Evolutionary conservation across 192 early-diverging fungal species (phyloP), one percentile per base, ranked within the genome.

Genomic region (Coemansia nantahalensis): DNA sequence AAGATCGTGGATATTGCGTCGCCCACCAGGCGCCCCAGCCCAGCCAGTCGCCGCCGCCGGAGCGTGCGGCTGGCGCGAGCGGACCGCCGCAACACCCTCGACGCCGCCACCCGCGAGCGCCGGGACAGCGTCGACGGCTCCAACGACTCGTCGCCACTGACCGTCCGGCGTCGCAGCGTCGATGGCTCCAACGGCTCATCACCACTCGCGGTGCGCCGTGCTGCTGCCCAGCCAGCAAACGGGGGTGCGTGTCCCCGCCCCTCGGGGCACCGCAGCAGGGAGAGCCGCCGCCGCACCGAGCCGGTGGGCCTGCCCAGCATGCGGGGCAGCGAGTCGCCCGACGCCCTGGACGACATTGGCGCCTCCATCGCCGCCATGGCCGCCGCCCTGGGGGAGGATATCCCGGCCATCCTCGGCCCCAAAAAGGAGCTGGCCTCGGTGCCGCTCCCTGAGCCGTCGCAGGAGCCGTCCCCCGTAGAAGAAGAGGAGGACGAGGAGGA

Each of bases 341-440:
- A 15, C 21, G 16, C 31, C 11, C 18, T 37, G 5, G 39, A 24
- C 28, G 54, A 63, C 13, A 22, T 64, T 32, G 26, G 24, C 8
- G 47, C 51, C 12, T 61, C 61, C 18, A 56, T 75, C 35, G 71
- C 71, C 1, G 59, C 49, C 21, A 55, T 75, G 59, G 71, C 71
- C 1, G 53, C 56, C 4, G 71, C 71, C 4, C 51, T 75, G 38
- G 71, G 71, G 28, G 71, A 75, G 28, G 71, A 75, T 22, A 15
- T 75, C 0, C 71, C 71, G 9, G 17, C 13, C 17, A 35, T 55
- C 23, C 42, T 61, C 42, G 28, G n/a, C 16, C 7, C 17, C 15
- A 43, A 47, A 21, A 1, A 16, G n/a, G 34, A 56, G 28, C 46
- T 17, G 26, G 23, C n/a, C n/a, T n/a, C n/a, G n/a, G n/a, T n/a